Base-by-base conservation (phyloP, 1,284 basidiomycete genomes). In the Malassezia vespertilionis region DNA sequence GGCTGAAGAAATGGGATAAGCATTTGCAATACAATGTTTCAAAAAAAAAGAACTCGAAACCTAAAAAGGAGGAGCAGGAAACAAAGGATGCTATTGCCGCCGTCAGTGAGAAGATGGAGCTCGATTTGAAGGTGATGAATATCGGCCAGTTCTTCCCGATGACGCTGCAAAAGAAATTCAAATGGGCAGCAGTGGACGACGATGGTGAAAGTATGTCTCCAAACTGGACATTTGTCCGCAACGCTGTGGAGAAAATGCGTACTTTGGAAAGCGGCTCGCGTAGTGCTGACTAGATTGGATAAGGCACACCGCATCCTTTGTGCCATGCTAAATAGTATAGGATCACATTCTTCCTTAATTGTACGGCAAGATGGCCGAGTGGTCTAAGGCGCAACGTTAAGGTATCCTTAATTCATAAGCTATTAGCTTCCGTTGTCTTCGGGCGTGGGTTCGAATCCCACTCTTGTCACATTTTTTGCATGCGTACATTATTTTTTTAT, bases 131-230 rank as follows among this genome's bases (percentile, higher is more conserved):
- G 40, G 57, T 65, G 27, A 59, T 68, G 53, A 60, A 63, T 40
- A 58, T 68, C 36, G 44, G 50, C 38, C 57, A 63, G 21, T 66
- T 63, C 49, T 70, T 70, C 44, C 62, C 67, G n/a, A 57, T 57
- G 32, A 59, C 63, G 20, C 57, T 70, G 48, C 65, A 66, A 34
- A 70, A 70, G 50, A 70, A 70, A 55, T 70, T 70, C 56, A 62
- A 62, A 33, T 65, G 61, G 63, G 61, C 61, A 1, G 56, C 60
- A 3, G 52, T 52, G 11, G 58, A 54, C 37, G 57, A 65, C 43
- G 45, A 60, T 17, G 57, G 58, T 6, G 46, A 51, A n/a, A 57
- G 58, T 39, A 55, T 65, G 28, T 46, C 58, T 18, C 37, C 55
- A 9, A 40, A 48, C 11, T 66, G 66, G 66, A 52, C 48, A 15